These are phyloP conservation scores for Malus hybrid DNA, from an alignment of 331 rosid species.

Conservation along the genomic window DNA sequence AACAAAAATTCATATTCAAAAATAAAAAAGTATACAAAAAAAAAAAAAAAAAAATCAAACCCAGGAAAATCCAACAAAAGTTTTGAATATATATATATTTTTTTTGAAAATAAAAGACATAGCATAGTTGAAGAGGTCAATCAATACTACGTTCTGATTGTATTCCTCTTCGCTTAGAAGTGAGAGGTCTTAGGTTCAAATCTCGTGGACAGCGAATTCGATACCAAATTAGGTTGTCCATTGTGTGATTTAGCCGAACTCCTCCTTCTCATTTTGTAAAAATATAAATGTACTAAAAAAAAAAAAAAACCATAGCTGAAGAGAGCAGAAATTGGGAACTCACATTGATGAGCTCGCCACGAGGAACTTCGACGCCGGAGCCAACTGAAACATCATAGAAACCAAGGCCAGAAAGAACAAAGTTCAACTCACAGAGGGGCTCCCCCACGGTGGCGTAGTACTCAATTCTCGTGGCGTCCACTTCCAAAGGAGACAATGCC, in stretches of 20 bases:
- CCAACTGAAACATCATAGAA: slow-evolving; percentile 66
- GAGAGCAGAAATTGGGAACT: slow-evolving; percentile 13
- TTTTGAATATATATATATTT: background rate
- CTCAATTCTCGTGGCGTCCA: slow-evolving; percentile 78
- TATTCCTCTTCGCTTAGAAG: too few species aligned
- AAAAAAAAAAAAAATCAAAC: background rate
- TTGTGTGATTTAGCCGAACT: too few species aligned
- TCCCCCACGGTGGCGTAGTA: slow-evolving; percentile 88
- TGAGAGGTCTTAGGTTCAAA: too few species aligned
- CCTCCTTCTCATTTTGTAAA: too few species aligned
- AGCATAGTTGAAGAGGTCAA: too few species aligned
- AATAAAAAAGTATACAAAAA: background rate
- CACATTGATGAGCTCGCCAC: slow-evolving; percentile 75
- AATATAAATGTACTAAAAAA: too few species aligned
- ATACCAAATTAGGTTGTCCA: too few species aligned
- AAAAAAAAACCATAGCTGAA: background rate
- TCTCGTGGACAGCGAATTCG: too few species aligned
- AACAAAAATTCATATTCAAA: background rate
- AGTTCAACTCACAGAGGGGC: slow-evolving; percentile 64
- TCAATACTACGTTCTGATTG: too few species aligned
- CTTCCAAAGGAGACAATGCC: slow-evolving; percentile 61
- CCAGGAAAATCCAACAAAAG: background rate
- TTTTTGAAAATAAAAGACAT: background rate
- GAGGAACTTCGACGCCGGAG: slow-evolving; percentile 58
- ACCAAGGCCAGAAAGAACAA: slow-evolving; percentile 74